Conservation (phyloP, 169 alveolate species). For the Cryptosporidium sp. region DNA sequence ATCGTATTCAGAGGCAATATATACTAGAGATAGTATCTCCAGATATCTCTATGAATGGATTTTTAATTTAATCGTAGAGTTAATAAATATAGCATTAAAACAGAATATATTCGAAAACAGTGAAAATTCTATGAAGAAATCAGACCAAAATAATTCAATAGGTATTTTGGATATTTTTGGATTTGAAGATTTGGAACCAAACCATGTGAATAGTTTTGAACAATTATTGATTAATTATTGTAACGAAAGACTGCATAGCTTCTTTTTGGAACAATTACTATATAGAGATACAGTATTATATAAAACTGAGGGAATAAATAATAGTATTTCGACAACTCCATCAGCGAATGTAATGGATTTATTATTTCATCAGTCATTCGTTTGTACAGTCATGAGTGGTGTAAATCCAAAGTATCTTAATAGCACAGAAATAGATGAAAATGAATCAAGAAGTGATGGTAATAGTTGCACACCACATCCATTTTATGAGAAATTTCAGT, state of each 20-base stretch:
- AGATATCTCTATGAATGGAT: slow-evolving; percentile 81
- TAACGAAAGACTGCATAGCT: slow-evolving; percentile 88
- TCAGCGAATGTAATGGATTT: slow-evolving; percentile 56
- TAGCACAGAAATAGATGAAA: slow-evolving; percentile 4
- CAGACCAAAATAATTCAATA: slow-evolving; percentile 75
- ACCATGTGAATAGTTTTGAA: slow-evolving; percentile 86
- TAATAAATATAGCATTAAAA: slow-evolving; percentile 80
- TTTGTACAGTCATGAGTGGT: slow-evolving; percentile 75
- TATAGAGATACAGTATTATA: slow-evolving; percentile 85
- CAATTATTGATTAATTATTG: slow-evolving; percentile 91
- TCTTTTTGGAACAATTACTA: slow-evolving; percentile 88
- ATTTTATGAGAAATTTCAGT: slow-evolving; percentile 30
- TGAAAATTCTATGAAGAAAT: background rate
- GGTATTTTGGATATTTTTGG: slow-evolving; percentile 89
- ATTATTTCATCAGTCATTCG: slow-evolving; percentile 69
- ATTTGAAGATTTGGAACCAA: slow-evolving; percentile 86
- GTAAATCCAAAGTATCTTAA: slow-evolving; percentile 39
- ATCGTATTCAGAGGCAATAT: slow-evolving; percentile 80
- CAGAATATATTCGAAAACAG: slow-evolving; percentile 18
- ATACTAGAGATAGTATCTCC: slow-evolving; percentile 81
- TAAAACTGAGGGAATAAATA: slow-evolving; percentile 76
- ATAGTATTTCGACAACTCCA: slow-evolving; percentile 32
- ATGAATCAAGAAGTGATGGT: background rate
- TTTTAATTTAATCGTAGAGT: slow-evolving; percentile 81
- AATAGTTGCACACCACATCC: background rate